Evolutionary conservation across 2,329 filamentous ascomycete genomes (phyloP).

Genomic region (Arthroderma sp.): DNA sequence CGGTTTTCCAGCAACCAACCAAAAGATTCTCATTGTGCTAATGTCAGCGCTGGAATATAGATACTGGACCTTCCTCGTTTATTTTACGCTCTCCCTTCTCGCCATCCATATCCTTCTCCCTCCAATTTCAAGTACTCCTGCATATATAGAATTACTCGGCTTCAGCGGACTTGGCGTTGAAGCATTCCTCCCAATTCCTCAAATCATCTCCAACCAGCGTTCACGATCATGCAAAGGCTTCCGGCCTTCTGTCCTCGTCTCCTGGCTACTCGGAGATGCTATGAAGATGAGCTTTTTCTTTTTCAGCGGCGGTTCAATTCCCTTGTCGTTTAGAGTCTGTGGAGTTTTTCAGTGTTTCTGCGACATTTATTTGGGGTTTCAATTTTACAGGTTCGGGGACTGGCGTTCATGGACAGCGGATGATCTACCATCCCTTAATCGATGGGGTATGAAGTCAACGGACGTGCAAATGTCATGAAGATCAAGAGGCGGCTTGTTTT

Average conservation of each 20-base stretch:
- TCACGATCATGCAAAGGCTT: constrained; percentile 40
- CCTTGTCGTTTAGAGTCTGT: constrained; percentile 39
- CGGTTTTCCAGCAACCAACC: too few species aligned
- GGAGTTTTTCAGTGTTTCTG: constrained; percentile 39
- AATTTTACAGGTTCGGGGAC: constrained; percentile 36
- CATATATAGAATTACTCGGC: constrained; percentile 36
- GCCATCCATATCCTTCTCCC: constrained; percentile 44
- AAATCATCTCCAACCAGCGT: constrained; percentile 37
- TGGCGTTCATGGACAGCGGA: constrained; percentile 5
- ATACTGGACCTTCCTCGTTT: constrained; percentile 48
- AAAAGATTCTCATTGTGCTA: too few species aligned
- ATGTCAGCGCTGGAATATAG: too few species aligned
- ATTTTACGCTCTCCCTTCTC: constrained; percentile 40
- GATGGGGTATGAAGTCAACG: constrained; percentile 14
- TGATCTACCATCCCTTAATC: constrained; percentile 5
- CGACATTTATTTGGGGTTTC: constrained; percentile 37
- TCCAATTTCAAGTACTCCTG: constrained; percentile 31
- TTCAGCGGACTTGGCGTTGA: constrained; percentile 38
- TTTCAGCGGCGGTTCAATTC: constrained; percentile 31
- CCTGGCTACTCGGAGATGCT: constrained; percentile 39
- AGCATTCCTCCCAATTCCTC: constrained; percentile 37
- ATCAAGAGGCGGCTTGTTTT: not conserved
- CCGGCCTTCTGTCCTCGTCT: constrained; percentile 36
- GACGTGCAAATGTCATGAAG: constrained; percentile 11
- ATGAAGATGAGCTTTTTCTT: constrained; percentile 44